Conservation (phyloP, 2,329 filamentous ascomycete genomes). For the Hymenoscyphus linearis region DNA sequence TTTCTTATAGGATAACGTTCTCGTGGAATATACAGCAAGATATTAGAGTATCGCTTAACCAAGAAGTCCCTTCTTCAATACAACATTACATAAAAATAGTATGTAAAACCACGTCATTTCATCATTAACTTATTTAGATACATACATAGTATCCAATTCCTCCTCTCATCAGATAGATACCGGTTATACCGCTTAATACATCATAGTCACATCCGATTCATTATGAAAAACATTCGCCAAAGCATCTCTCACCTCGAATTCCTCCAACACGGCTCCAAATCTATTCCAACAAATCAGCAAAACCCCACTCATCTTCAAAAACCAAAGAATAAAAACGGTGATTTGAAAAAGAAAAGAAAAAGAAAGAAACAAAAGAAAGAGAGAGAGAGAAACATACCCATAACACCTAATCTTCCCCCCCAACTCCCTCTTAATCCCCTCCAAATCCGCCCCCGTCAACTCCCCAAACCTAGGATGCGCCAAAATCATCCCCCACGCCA, state of each 20-base stretch:
- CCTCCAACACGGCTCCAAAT: conserved; percentile 65
- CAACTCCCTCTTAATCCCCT: conserved; percentile 66
- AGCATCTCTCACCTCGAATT: conserved; percentile 49
- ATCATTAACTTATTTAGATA: background rate
- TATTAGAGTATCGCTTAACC: too few relatives aligned
- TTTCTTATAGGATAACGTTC: too few relatives aligned
- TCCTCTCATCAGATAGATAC: background rate
- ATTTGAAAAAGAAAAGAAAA: background rate
- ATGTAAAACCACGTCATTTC: background rate
- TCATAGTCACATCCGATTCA: conserved; percentile 7
- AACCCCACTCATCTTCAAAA: too few relatives aligned
- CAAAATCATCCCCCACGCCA: conserved; percentile 84
- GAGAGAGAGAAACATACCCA: conserved; percentile 59
- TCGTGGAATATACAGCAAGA: too few relatives aligned
- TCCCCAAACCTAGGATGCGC: conserved; percentile 63
- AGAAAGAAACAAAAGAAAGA: background rate
- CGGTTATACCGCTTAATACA: conserved; percentile 9
- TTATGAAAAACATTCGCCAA: conserved; percentile 29
- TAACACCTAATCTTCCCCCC: conserved; percentile 83
- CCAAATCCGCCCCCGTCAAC: conserved; percentile 64
- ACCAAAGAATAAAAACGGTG: background rate
- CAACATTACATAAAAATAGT: too few relatives aligned
- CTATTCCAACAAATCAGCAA: conserved; percentile 33
- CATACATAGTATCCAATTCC: background rate
- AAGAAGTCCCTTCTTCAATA: too few relatives aligned